These are phyloP conservation scores for Lasiodiplodia sp. DNA, from an alignment of 2,329 filamentous ascomycete species.

Conservation along the genomic window DNA sequence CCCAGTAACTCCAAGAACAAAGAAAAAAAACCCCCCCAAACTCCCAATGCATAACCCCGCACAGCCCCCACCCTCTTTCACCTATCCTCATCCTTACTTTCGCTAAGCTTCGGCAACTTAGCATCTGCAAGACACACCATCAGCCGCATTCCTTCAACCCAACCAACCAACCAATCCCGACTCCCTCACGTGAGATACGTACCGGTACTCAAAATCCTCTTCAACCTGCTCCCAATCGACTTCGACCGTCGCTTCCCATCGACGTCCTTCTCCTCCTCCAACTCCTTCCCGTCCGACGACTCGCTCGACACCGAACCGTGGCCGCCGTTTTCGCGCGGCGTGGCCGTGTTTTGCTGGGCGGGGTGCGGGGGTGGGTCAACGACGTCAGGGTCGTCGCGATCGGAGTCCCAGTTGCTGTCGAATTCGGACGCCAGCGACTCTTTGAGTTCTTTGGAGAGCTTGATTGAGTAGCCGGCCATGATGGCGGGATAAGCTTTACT, in stretches of 20 bases:
- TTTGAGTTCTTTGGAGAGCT: conserved; percentile 12
- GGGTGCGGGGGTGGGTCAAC: neutral
- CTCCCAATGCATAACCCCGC: neutral
- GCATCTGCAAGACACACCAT: neutral
- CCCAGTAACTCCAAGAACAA: neutral
- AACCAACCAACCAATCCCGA: too few relatives aligned
- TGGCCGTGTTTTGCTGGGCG: neutral
- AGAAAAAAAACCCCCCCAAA: neutral
- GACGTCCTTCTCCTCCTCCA: neutral
- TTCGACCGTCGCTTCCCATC: neutral
- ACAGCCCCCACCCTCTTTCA: neutral
- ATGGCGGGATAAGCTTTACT: neutral
- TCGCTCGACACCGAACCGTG: neutral
- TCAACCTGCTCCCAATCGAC: neutral
- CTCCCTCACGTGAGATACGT: neutral
- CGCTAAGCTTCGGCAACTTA: neutral
- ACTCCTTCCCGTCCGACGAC: neutral
- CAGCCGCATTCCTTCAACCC: too few relatives aligned
- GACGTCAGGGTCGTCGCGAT: neutral
- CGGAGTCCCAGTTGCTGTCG: conserved; percentile 7
- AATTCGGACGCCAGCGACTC: neutral
- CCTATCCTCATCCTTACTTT: neutral
- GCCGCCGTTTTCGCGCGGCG: too few relatives aligned
- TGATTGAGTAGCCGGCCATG: neutral
- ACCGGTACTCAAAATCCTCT: neutral